phyloP scores from a whole-genome alignment of 2,329 filamentous ascomycete genomes.

The Stagonosporopsis vannaccii region DNA sequence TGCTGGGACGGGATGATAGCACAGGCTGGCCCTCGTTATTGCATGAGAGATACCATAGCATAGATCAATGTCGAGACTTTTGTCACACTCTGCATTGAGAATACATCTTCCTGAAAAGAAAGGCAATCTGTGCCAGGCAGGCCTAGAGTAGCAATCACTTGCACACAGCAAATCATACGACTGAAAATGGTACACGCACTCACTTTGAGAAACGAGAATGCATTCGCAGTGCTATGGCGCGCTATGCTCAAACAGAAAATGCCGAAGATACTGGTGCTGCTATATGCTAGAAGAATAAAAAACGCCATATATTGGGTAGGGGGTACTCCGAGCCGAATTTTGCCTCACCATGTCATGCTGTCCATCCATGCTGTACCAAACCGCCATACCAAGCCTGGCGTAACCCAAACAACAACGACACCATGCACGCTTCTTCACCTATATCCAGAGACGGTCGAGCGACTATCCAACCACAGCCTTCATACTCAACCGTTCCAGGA shows the following conservation, averaged over 20 bases:
- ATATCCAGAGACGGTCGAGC: background rate
- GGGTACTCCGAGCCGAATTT: conserved; percentile 4
- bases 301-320: conserved; percentile 3
- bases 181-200: background rate
- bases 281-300: conserved; percentile 13
- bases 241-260: conserved; percentile 13
- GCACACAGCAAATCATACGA: too few species aligned
- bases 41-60: conserved; percentile 6
- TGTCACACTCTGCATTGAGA: too few species aligned
- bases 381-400: background rate
- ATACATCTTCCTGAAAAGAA: too few species aligned
- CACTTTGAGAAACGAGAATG: conserved; percentile 1
- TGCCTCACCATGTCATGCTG: conserved; percentile 21
- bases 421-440: conserved; percentile 7
- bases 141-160: too few species aligned
- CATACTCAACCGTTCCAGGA: conserved; percentile 89
- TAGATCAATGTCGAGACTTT: background rate
- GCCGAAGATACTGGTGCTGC: conserved; percentile 13
- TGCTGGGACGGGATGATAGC: conserved; percentile 1
- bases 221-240: conserved; percentile 20
- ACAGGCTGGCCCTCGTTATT: conserved; percentile 11
- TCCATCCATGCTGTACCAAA: conserved; percentile 10
- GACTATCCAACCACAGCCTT: conserved; percentile 75
- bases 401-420: conserved; percentile 6
- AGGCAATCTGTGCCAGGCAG: too few species aligned